A percentile compares a stretch with the other conserved stretches of the same genome.
Evolutionary conservation across 495 filamentous ascomycete species (phyloP).

Genomic region (Talaromyces ruber): DNA sequence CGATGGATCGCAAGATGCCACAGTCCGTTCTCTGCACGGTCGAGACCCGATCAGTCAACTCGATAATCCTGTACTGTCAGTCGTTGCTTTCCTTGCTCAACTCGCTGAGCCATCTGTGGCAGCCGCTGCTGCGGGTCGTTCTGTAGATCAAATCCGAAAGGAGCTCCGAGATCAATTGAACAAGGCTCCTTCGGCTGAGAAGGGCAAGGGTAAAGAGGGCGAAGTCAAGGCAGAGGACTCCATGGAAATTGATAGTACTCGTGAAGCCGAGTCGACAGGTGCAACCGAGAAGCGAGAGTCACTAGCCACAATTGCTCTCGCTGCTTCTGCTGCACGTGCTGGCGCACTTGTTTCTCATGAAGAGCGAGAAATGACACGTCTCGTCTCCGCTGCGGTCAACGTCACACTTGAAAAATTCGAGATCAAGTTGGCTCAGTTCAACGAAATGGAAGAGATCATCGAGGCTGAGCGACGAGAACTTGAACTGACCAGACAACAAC

Average conservation of each 20-base stretch:
- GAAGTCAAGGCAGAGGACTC: slow-evolving; percentile 54
- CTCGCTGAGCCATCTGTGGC: slow-evolving; percentile 82
- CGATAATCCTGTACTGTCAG: slow-evolving; percentile 93
- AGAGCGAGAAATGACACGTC: slow-evolving; percentile 89
- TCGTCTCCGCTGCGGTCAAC: slow-evolving; percentile 80
- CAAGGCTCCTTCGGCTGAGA: slow-evolving; percentile 31
- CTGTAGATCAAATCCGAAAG: slow-evolving; percentile 74
- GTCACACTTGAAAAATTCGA: slow-evolving; percentile 75
- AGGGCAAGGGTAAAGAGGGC: slow-evolving; percentile 44
- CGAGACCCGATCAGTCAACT: slow-evolving; percentile 77
- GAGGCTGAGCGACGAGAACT: slow-evolving; percentile 89
- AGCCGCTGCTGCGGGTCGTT: slow-evolving; percentile 78
- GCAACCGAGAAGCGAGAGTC: slow-evolving; percentile 30
- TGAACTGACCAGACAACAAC: slow-evolving; percentile 79
- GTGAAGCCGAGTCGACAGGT: slow-evolving; percentile 19
- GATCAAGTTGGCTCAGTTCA: slow-evolving; percentile 83
- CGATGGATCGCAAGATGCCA: slow-evolving; percentile 47
- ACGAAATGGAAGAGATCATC: slow-evolving; percentile 86
- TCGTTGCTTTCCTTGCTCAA: slow-evolving; percentile 83
- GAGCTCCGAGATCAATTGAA: slow-evolving; percentile 67
- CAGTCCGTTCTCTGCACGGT: slow-evolving; percentile 56
- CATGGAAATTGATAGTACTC: slow-evolving; percentile 55
- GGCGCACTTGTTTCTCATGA: slow-evolving; percentile 87
- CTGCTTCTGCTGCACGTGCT: slow-evolving; percentile 74
- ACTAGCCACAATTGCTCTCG: slow-evolving; percentile 71